Evolutionary conservation across 139 green algal species (phyloP).

Genomic region (Volvox africanus): DNA sequence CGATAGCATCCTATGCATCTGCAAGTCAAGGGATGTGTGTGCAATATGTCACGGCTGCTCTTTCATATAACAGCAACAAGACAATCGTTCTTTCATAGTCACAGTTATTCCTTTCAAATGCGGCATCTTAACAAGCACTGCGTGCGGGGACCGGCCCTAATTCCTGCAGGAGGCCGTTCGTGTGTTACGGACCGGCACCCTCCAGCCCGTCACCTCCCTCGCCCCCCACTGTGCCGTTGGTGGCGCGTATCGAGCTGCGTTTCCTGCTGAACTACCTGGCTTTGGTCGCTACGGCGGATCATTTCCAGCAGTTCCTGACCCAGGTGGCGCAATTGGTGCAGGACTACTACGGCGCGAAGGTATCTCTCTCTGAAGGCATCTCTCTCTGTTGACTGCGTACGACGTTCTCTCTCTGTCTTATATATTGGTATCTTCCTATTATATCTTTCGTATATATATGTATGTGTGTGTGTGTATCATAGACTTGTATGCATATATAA

Average conservation of each 20-base stretch:
- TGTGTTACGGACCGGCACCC: conserved; percentile 3
- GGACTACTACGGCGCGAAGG: not conserved
- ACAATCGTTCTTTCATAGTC: no score
- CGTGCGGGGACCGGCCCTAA: not conserved
- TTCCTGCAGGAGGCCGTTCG: not conserved
- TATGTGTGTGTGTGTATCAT: no score
- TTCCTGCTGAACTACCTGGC: conserved; percentile 10
- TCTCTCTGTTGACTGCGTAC: no score
- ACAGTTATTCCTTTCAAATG: not conserved
- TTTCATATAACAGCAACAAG: not conserved
- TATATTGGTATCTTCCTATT: not conserved
- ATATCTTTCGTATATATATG: not conserved
- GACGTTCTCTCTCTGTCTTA: not conserved
- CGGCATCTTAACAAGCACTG: not conserved
- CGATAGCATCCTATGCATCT: not conserved
- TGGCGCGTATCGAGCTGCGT: not conserved
- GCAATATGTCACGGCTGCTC: not conserved
- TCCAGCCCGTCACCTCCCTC: conserved; percentile 5
- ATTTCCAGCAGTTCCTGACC: not conserved
- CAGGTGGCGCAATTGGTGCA: not conserved
- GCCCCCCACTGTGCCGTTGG: not conserved
- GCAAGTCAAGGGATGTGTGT: not conserved
- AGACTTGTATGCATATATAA: no score
- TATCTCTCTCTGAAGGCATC: no score
- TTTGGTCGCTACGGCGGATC: not conserved